These are phyloP conservation scores for Blastomyces percursus DNA, from an alignment of 2,329 filamentous ascomycete species.

Conservation along the genomic window DNA sequence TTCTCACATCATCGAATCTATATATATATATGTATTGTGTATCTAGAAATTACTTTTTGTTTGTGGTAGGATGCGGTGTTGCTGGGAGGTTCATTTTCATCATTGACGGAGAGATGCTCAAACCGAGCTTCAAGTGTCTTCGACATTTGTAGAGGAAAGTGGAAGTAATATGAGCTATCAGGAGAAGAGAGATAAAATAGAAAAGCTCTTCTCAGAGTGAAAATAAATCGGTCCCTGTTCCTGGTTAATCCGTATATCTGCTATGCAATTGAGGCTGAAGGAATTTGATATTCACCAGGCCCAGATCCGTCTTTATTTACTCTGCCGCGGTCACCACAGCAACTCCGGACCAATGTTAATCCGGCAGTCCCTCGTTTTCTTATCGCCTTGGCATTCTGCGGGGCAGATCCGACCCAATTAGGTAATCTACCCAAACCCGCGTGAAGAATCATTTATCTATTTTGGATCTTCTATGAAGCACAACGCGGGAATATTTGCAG, in stretches of 20 bases:
- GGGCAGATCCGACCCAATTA: neutral
- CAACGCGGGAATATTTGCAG: neutral
- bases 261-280: neutral
- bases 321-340: neutral
- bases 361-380: neutral
- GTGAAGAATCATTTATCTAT: neutral
- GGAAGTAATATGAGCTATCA: neutral
- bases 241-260: neutral
- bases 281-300: neutral
- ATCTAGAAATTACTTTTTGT: conserved; percentile 53
- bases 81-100: conserved; percentile 63
- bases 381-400: neutral
- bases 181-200: neutral
- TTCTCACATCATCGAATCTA: neutral
- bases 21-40: neutral
- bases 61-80: conserved; percentile 53
- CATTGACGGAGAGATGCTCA: conserved; percentile 78
- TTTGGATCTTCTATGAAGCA: neutral
- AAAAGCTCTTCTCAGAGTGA: neutral
- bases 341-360: neutral
- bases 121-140: conserved; percentile 75
- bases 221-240: neutral
- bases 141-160: conserved; percentile 35
- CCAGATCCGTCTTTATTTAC: conserved; percentile 1
- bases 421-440: neutral